Percentiles rank a stretch among this genome's conserved stretches.
phyloP scores from a whole-genome alignment of 345 rosid species.

The Eucalyptus tenuipes region DNA sequence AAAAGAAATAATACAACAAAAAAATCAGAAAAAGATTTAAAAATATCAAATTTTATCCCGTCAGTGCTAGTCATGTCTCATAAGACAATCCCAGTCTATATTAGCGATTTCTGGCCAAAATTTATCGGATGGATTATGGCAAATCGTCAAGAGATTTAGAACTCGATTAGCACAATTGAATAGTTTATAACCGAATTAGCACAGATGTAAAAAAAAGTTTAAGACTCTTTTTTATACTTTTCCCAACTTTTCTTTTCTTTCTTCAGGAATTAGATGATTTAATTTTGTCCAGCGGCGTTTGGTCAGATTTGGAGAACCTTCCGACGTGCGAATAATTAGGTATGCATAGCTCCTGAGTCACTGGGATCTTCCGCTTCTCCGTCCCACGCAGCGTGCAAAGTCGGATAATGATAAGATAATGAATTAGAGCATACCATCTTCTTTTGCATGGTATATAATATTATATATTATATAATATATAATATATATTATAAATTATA shows the following conservation, averaged over 20 bases:
- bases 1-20: too few relatives aligned
- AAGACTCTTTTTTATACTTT: too few relatives aligned
- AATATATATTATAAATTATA: too few relatives aligned
- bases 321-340: background rate
- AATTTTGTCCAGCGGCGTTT: background rate
- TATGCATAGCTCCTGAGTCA: background rate
- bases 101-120: accelerated
- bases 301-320: background rate
- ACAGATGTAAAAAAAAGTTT: too few relatives aligned
- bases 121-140: accelerated
- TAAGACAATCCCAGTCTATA: accelerated
- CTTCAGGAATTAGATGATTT: background rate
- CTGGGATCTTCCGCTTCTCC: background rate
- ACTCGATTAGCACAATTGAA: background rate
- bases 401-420: background rate
- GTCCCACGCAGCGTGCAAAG: background rate
- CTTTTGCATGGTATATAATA: too few relatives aligned
- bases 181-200: too few relatives aligned
- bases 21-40: too few relatives aligned
- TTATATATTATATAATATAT: too few relatives aligned
- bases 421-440: background rate
- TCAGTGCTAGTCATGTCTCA: accelerated
- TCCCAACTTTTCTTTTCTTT: background rate
- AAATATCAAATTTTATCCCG: too few relatives aligned
- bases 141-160: too few relatives aligned